A percentile compares a stretch with the other conserved stretches of the same genome.
These are phyloP conservation scores for Diacronema lutheri DNA, from an alignment of 78 protist species.

Conservation along the genomic window DNA sequence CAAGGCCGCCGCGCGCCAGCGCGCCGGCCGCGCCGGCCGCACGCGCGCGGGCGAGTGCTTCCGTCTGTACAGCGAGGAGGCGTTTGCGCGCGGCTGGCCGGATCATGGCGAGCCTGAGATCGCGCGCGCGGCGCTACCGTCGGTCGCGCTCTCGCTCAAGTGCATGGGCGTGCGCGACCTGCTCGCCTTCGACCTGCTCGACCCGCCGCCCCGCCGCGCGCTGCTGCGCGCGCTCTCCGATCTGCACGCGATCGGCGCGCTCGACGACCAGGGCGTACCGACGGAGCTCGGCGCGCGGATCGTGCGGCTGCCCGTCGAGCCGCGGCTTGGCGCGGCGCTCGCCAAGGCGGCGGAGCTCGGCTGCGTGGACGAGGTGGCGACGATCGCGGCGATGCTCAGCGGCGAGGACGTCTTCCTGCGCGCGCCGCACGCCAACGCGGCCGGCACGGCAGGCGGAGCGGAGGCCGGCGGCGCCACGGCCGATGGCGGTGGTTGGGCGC, in stretches of 20 bases:
- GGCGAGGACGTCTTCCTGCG: slow-evolving; percentile 22
- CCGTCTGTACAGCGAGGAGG: slow-evolving; percentile 53
- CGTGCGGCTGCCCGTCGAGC: slow-evolving; percentile 81
- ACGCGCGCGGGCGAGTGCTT: slow-evolving; percentile 46
- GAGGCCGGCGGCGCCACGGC: slow-evolving; percentile 5
- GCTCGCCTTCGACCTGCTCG: slow-evolving; percentile 75
- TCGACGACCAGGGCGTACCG: slow-evolving; percentile 51
- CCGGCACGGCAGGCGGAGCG: too few relatives aligned
- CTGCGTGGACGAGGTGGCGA: slow-evolving; percentile 47
- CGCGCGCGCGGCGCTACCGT: slow-evolving; percentile 26
- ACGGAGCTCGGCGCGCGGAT: slow-evolving; percentile 74
- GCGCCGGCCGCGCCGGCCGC: too few relatives aligned
- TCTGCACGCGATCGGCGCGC: slow-evolving; percentile 79
- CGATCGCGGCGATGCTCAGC: slow-evolving; percentile 78
- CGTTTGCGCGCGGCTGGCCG: neutral
- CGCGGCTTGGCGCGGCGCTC: slow-evolving; percentile 16
- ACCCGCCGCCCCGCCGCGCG: slow-evolving; percentile 72
- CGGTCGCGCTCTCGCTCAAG: slow-evolving; percentile 38
- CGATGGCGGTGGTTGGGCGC: slow-evolving; percentile 34
- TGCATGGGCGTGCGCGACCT: slow-evolving; percentile 84
- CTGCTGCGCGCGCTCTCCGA: neutral
- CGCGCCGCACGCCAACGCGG: slow-evolving; percentile 14
- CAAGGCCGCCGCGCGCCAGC: neutral
- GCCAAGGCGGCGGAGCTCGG: slow-evolving; percentile 23
- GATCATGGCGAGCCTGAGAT: slow-evolving; percentile 46